Conservation (phyloP, 2,329 filamentous ascomycete species). For the Penicillium sp. region DNA sequence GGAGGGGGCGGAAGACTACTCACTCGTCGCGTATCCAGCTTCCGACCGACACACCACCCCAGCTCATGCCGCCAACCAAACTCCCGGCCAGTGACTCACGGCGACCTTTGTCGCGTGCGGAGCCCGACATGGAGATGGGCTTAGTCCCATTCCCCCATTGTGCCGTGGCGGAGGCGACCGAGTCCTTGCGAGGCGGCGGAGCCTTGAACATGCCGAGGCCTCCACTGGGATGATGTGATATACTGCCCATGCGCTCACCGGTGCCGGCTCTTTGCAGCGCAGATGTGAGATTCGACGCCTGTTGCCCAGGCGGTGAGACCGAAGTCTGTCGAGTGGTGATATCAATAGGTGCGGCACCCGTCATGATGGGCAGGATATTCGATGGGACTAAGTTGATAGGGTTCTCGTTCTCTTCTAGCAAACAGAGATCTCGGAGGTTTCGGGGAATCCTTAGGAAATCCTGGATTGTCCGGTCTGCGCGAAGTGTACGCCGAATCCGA, state of each 20-base stretch:
- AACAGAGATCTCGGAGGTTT: neutral
- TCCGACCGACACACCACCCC: slow-evolving; percentile 91
- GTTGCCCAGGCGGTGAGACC: slow-evolving; percentile 54
- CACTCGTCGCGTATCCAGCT: slow-evolving; percentile 98
- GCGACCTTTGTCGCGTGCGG: slow-evolving; percentile 47
- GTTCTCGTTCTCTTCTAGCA: too few relatives aligned
- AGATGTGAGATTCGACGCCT: slow-evolving; percentile 59
- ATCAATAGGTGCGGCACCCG: slow-evolving; percentile 55
- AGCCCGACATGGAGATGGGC: slow-evolving; percentile 55
- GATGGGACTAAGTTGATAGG: neutral
- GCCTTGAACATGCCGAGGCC: slow-evolving; percentile 38
- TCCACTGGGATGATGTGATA: slow-evolving; percentile 42
- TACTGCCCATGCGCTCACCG: slow-evolving; percentile 39
- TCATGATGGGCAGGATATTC: slow-evolving; percentile 41
- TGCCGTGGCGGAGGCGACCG: slow-evolving; percentile 46
- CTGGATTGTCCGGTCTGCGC: slow-evolving; percentile 38
- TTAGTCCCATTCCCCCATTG: slow-evolving; percentile 56
- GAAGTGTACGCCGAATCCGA: slow-evolving; percentile 43
- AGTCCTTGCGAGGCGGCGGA: slow-evolving; percentile 49
- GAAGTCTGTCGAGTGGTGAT: slow-evolving; percentile 55
- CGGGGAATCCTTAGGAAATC: slow-evolving; percentile 8
- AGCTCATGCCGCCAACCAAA: slow-evolving; percentile 78
- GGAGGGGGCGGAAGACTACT: slow-evolving; percentile 43
- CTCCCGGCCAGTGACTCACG: slow-evolving; percentile 59
- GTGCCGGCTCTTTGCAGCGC: slow-evolving; percentile 51